Evolutionary conservation across 306 rosid genomes (phyloP).

Genomic region (Trichosanthes cucumerina): DNA sequence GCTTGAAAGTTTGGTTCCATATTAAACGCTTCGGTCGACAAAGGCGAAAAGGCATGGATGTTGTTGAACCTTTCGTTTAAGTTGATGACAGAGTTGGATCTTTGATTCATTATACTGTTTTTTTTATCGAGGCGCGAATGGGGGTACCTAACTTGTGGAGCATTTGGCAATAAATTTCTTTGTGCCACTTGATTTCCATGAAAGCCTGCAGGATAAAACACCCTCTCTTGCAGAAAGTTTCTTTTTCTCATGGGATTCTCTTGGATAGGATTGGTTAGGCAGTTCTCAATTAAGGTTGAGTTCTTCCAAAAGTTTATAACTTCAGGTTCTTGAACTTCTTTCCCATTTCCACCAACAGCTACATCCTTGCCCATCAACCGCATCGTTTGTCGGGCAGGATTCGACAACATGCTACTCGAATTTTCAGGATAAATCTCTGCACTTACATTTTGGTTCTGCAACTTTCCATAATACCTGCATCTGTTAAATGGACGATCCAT

Average conservation of each 20-base stretch:
- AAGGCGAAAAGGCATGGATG: constrained; percentile 23
- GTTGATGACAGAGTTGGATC: constrained; percentile 26
- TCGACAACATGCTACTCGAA: constrained; percentile 26
- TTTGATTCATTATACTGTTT: constrained; percentile 25
- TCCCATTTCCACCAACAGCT: constrained; percentile 69
- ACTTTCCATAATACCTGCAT: constrained; percentile 31
- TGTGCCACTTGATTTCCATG: constrained; percentile 25
- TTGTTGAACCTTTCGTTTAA: constrained; percentile 28
- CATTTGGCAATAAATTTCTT: constrained; percentile 20
- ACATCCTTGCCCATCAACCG: constrained; percentile 99
- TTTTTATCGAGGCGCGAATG: constrained; percentile 28
- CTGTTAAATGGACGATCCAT: constrained; percentile 27
- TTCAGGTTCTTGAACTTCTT: constrained; percentile 35
- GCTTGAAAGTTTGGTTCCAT: constrained; percentile 29
- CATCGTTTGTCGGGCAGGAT: constrained; percentile 71
- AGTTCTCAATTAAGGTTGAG: constrained; percentile 34
- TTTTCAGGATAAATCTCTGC: constrained; percentile 29
- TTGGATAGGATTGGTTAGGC: constrained; percentile 25
- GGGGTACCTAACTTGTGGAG: constrained; percentile 27
- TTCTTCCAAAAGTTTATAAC: constrained; percentile 55
- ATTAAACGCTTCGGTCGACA: constrained; percentile 27
- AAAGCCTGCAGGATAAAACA: constrained; percentile 22
- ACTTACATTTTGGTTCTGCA: constrained; percentile 29
- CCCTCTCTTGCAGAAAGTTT: constrained; percentile 39
- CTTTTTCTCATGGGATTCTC: constrained; percentile 26